These are phyloP conservation scores for Paraglomus brasilianum DNA, from an alignment of 192 early-diverging fungal species.

Conservation along the genomic window DNA sequence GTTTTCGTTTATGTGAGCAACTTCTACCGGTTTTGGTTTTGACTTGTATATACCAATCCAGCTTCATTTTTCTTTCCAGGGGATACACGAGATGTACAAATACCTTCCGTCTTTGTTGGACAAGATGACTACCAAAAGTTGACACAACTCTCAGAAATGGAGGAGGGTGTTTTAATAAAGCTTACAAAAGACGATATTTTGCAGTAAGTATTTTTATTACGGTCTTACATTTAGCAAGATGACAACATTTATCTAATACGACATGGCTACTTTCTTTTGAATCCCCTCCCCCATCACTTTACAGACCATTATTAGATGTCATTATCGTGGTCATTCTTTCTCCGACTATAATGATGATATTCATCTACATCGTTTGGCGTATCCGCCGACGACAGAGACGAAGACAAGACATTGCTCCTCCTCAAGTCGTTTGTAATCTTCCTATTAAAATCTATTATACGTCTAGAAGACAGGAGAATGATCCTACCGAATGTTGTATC, in stretches of 20 bases:
- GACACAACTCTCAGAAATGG: conserved; percentile 34
- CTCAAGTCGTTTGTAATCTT: conserved; percentile 69
- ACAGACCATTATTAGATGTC: conserved; percentile 75
- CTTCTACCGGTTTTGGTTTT: background rate
- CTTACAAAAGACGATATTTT: conserved; percentile 45
- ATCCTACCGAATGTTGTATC: conserved; percentile 83
- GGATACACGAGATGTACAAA: conserved; percentile 80
- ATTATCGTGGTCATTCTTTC: conserved; percentile 81
- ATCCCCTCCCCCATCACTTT: background rate
- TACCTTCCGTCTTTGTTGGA: conserved; percentile 86
- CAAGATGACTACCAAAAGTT: conserved; percentile 66
- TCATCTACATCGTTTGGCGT: conserved; percentile 71
- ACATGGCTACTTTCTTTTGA: background rate
- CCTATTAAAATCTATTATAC: conserved; percentile 67
- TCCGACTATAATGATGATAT: conserved; percentile 75
- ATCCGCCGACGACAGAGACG: conserved; percentile 70
- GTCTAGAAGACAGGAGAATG: conserved; percentile 66
- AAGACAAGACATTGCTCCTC: conserved; percentile 74
- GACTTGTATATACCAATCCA: background rate
- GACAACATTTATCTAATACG: background rate
- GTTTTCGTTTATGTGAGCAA: background rate
- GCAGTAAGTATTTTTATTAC: conserved; percentile 25
- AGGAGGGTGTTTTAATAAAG: conserved; percentile 30
- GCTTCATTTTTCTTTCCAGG: conserved; percentile 45
- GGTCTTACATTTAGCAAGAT: background rate